Evolutionary conservation across 805 yeast genomes (phyloP).

Genomic region (Myxozyma lipomycoides): DNA sequence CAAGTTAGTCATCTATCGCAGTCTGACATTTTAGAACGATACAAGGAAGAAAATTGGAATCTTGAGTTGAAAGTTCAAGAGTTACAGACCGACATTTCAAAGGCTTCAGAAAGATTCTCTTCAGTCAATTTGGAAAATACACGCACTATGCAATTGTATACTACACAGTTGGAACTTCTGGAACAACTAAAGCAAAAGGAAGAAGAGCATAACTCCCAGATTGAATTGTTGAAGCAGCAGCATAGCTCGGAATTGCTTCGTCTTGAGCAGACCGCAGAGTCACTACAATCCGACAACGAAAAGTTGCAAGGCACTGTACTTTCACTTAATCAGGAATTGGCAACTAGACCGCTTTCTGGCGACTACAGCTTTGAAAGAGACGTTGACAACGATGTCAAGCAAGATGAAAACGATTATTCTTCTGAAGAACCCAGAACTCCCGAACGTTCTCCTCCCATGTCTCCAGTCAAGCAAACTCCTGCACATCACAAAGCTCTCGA

Average conservation of each 20-base stretch:
- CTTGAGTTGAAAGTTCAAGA: conserved; percentile 38
- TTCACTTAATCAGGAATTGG: conserved; percentile 30
- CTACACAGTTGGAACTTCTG: conserved; percentile 32
- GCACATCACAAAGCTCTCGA: conserved; percentile 44
- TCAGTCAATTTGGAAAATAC: conserved; percentile 31
- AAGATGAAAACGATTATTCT: conserved; percentile 10
- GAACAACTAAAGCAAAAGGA: conserved; percentile 34
- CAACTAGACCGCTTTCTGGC: conserved; percentile 5
- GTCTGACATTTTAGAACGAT: conserved; percentile 29
- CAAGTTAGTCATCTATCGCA: conserved; percentile 2
- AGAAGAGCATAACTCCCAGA: conserved; percentile 31
- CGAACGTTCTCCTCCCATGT: conserved; percentile 34
- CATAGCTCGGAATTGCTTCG: conserved; percentile 31
- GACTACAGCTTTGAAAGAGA: neutral
- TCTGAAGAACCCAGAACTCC: conserved; percentile 31
- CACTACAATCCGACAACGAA: conserved; percentile 31
- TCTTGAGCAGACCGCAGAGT: conserved; percentile 28
- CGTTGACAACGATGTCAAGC: conserved; percentile 4
- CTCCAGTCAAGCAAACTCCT: conserved; percentile 38
- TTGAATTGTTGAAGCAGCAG: conserved; percentile 27
- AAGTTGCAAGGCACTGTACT: conserved; percentile 23
- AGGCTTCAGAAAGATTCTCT: conserved; percentile 29
- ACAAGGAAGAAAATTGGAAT: conserved; percentile 40
- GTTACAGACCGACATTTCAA: conserved; percentile 29
- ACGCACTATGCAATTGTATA: conserved; percentile 24